Evolutionary conservation across 2,329 filamentous ascomycete species (phyloP), one percentile per base, ranked within the genome.

Genomic region (Curvularia eragrostidis): DNA sequence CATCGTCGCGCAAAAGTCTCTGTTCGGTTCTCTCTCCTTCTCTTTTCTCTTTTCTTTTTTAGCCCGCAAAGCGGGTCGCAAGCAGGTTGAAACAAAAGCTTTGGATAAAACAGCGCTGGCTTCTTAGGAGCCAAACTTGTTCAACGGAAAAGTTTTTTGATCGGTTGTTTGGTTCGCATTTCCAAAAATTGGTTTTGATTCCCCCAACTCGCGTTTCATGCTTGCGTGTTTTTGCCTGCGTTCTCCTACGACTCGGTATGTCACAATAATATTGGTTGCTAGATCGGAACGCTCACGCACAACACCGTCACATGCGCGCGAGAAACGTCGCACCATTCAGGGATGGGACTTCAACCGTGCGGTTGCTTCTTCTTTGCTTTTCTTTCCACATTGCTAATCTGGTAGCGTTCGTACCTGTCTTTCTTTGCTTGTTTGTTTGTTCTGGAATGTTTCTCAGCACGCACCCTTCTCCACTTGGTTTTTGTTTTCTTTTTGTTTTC

Each of bases 251-350:
- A 68, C 66, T 68, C 66, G 73, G 70, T 70, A 68, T 70, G 70
- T 64, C 71, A 76, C 73, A 61, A 67, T 66, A 61, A 66, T 74
- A 66, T 73, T 66, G 62, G 68, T 76, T 75, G 69, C 64, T 75
- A 75, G 72, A 75, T 59, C 65, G 61, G 69, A 67, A 70, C 66
- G 72, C 74, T 76, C 72, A 73, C 73, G 72, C 73, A 73, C 66
- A 66, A 63, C 65, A 64, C 62, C 54, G 62, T 65, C 61, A 62
- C 65, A 72, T 68, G 67, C 62, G 65, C 68, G 49, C 21, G 41
- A 41, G 26, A 47, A 42, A 66, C 59, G 48, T 54, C 48, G 56
- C 59, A 50, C 61, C 64, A 66, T 59, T 32, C 63, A 59, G 75
- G 43, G 15, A 44, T 50, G 24, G 38, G 58, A 55, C 59, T 24